Evolutionary conservation across 108 stramenopile genomes (phyloP).

Genomic region (Epithemia pelagica): DNA sequence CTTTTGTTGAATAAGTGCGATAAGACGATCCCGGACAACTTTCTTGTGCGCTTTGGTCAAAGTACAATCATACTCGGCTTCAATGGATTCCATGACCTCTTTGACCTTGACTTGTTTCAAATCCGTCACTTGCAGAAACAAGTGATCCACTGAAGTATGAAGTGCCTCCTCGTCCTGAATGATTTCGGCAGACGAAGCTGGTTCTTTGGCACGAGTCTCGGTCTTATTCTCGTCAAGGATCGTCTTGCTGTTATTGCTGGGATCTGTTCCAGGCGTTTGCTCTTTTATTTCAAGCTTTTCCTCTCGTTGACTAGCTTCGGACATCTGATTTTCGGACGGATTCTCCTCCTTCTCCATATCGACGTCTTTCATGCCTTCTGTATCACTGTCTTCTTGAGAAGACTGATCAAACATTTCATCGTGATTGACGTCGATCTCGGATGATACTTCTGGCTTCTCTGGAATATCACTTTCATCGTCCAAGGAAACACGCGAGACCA

Average conservation of each 20-base stretch:
- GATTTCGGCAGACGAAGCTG: neutral
- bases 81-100: conserved; percentile 5
- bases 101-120: conserved; percentile 3
- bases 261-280: neutral
- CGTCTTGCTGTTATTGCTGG: neutral
- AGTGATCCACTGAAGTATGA: neutral
- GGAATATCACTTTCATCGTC: too few species aligned
- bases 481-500: too few species aligned
- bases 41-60: neutral
- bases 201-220: too few species aligned
- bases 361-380: neutral
- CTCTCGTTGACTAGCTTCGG: neutral
- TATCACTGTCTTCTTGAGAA: neutral
- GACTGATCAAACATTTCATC: neutral
- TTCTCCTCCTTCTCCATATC: neutral
- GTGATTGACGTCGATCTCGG: neutral
- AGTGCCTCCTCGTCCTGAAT: neutral
- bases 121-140: neutral
- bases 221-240: too few species aligned
- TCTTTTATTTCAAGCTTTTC: conserved; percentile 1
- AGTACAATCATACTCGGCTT: neutral
- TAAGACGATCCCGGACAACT: neutral
- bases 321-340: neutral
- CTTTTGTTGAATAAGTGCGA: conserved; percentile 8
- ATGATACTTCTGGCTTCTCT: too few species aligned